A percentile compares a stretch with the other conserved stretches of the same genome.
These are phyloP conservation scores for Aspergillus fumigatiaffinis DNA, from an alignment of 2,329 filamentous ascomycete genomes.

Conservation along the genomic window DNA sequence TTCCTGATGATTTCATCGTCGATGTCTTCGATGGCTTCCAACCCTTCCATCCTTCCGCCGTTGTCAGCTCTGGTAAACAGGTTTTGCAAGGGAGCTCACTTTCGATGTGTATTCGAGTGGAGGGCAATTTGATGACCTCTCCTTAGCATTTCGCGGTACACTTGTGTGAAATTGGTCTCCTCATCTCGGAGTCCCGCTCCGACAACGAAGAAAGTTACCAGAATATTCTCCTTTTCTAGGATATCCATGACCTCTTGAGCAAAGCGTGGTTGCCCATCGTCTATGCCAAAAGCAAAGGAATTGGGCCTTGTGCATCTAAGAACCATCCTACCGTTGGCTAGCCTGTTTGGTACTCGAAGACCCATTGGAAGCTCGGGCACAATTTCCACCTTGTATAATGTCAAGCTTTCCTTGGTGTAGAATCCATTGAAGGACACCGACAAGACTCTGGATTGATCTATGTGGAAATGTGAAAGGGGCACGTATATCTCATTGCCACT, in stretches of 20 bases:
- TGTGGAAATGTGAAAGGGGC: conserved; percentile 62
- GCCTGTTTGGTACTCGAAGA: conserved; percentile 55
- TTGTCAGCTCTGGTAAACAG: background rate
- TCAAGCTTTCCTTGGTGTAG: conserved; percentile 50
- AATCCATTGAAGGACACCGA: conserved; percentile 64
- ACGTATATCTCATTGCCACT: conserved; percentile 59
- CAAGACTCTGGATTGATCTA: conserved; percentile 54
- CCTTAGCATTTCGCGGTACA: conserved; percentile 61
- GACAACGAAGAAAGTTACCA: conserved; percentile 69
- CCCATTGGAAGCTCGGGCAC: conserved; percentile 51
- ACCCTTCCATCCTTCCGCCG: conserved; percentile 33
- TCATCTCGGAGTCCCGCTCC: conserved; percentile 58
- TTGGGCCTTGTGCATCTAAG: conserved; percentile 65
- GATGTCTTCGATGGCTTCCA: conserved; percentile 29
- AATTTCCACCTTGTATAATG: conserved; percentile 59
- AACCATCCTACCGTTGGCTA: conserved; percentile 58
- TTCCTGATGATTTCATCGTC: conserved; percentile 36
- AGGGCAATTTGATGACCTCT: conserved; percentile 65
- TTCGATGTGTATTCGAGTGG: conserved; percentile 67
- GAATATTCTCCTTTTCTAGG: conserved; percentile 57
- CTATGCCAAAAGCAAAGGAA: conserved; percentile 69
- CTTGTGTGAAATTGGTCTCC: conserved; percentile 57
- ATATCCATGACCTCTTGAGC: conserved; percentile 60
- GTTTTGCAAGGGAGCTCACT: conserved; percentile 30
- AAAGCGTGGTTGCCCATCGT: conserved; percentile 60